phyloP scores from a whole-genome alignment of 1,284 basidiomycete species.

The Crocinoboletus sp. region DNA sequence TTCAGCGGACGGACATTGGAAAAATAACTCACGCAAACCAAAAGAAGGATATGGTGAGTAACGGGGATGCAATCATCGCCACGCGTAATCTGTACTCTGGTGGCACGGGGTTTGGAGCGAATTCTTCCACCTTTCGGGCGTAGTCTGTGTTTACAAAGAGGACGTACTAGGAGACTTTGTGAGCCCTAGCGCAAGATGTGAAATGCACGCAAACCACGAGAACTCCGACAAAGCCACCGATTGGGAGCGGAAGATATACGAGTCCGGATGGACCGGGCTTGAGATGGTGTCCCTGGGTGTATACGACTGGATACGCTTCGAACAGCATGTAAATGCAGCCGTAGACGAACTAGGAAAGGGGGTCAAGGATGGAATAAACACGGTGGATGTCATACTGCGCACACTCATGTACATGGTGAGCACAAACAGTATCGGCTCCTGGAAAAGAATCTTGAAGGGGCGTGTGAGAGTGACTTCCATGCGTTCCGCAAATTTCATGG shows the following conservation, averaged over 20 bases:
- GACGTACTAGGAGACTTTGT: constrained; percentile 37
- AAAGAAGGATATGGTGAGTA: constrained; percentile 58
- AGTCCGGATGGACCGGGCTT: constrained; percentile 46
- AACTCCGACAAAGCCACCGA: constrained; percentile 52
- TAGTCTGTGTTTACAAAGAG: constrained; percentile 54
- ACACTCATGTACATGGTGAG: constrained; percentile 67
- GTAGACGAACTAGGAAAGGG: constrained; percentile 50
- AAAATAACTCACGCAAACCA: constrained; percentile 53
- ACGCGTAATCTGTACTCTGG: constrained; percentile 64
- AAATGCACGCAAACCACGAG: constrained; percentile 33
- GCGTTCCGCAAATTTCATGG: constrained; percentile 38
- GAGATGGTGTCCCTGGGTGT: constrained; percentile 49
- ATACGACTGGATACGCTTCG: constrained; percentile 58
- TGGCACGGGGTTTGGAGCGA: constrained; percentile 51
- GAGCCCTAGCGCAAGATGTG: constrained; percentile 29
- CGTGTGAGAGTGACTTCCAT: constrained; percentile 49
- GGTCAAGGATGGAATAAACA: constrained; percentile 5
- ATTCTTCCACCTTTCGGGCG: constrained; percentile 39
- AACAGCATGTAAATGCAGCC: constrained; percentile 60
- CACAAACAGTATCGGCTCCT: constrained; percentile 76
- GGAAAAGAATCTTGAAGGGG: constrained; percentile 64
- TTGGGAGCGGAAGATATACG: constrained; percentile 48
- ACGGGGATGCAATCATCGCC: constrained; percentile 49
- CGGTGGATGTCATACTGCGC: constrained; percentile 28
- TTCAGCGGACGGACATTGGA: neutral